A percentile compares a stretch with the other conserved stretches of the same genome.
phyloP scores from a whole-genome alignment of 192 early-diverging fungal genomes.

The Podila epigama region DNA sequence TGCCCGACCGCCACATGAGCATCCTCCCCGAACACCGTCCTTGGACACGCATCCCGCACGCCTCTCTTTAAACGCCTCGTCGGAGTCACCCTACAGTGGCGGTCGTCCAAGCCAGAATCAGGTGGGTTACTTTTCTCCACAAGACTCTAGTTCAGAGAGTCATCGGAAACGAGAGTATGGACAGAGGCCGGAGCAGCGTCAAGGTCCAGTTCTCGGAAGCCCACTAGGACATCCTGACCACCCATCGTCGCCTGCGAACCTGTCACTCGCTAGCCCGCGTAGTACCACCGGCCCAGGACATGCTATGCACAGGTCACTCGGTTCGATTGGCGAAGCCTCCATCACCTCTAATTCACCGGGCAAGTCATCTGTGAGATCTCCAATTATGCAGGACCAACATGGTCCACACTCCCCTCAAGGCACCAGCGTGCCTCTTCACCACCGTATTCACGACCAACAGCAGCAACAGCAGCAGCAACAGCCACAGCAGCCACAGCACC shows the following conservation, averaged over 20 bases:
- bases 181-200: not conserved
- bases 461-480: not conserved
- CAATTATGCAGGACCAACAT: not conserved
- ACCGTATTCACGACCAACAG: not conserved
- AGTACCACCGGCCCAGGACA: not conserved
- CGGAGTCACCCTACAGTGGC: not conserved
- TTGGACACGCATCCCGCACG: not conserved
- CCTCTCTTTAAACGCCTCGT: not conserved
- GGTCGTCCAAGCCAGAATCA: not conserved
- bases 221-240: not conserved
- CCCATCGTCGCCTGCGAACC: not conserved
- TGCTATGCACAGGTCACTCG: not conserved
- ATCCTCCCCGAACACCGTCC: not conserved
- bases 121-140: not conserved
- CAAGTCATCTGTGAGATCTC: not conserved
- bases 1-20: not conserved
- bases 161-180: slow-evolving; percentile 4
- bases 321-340: not conserved
- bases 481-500: not conserved
- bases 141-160: not conserved
- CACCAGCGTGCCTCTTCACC: not conserved
- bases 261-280: not conserved
- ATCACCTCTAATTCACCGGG: not conserved
- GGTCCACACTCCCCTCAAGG: not conserved
- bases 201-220: not conserved